Evolutionary conservation across 345 rosid species (phyloP), one percentile per base, ranked within the genome.

Genomic region (Salix dunnii): DNA sequence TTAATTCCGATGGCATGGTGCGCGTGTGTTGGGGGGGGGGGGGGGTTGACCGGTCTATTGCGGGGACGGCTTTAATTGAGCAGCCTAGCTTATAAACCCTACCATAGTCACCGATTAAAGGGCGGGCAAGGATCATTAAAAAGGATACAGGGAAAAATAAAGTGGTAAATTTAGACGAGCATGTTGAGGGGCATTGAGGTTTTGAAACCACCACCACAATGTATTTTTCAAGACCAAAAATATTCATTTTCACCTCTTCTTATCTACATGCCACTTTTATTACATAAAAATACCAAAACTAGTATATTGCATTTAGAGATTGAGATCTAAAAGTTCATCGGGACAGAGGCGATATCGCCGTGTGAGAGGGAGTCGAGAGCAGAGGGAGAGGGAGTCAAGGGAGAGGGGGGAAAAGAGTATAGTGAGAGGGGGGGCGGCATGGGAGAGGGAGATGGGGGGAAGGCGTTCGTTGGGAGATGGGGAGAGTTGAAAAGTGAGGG

Each of bases 141-240:
- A 33, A 31, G 36, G 28, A 28, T 2, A 38, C 2, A 38, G 58
- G 55, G 27, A 7, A 66, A 46, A 17, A 2, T 38, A 1, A 1
- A 13, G 25, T 0, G 42, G 55, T 70, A 13, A 58, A 78, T 62
- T 46, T 71, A 70, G 86, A 76, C 76, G 49, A 77, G 68, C 55
- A 43, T 60, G 72, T 36, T 27, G 68, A 70, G 60, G 53, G 63
- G 42, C 20, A 67, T 68, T 48, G 28, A 27, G 31, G 49, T 35
- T 61, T 13, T 12, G 21, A 61, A 10, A 60, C 17, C 23, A 23
- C 1, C 14, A 49, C 21, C 21, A 49, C n/a, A 17, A 16, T 16
- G 55, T 6, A 49, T 49, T 49, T 49, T 49, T 49, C 55, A 49
- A 5, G 17, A 30, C 42, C 30, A 28, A 67, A 14, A 16, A 43